Conservation (phyloP, 176 grass and related monocot genomes). For the Musa schizocarpa region DNA sequence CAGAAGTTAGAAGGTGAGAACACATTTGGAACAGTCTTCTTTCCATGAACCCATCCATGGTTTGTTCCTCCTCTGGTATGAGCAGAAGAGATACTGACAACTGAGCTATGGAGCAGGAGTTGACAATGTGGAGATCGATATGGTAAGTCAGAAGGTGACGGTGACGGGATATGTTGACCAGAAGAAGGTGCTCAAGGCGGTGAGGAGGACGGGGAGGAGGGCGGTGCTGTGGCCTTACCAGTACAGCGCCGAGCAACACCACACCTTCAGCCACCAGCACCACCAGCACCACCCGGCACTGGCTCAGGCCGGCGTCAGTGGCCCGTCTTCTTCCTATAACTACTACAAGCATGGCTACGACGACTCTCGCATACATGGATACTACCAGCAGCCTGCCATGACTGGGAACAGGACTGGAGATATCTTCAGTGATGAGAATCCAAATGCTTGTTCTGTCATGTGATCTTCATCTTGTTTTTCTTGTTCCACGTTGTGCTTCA, state of each 20-base stretch:
- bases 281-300: constrained; percentile 39
- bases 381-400: constrained; percentile 17
- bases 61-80: too few species aligned
- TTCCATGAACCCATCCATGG: background rate
- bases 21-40: background rate
- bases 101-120: constrained; percentile 25
- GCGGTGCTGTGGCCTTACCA: constrained; percentile 80
- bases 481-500: too few species aligned
- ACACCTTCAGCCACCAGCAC: constrained; percentile 23
- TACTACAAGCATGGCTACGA: constrained; percentile 89
- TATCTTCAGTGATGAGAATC: constrained; percentile 82
- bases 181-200: constrained; percentile 88
- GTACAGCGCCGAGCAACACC: constrained; percentile 17
- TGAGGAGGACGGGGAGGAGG: constrained; percentile 55
- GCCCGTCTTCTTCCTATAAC: constrained; percentile 60
- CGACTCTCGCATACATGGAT: constrained; percentile 46
- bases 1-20: constrained; percentile 44
- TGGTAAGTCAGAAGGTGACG: constrained; percentile 79
- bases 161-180: constrained; percentile 72
- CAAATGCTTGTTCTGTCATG: constrained; percentile 61
- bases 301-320: constrained; percentile 4
- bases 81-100: too few species aligned
- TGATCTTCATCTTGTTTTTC: constrained; percentile 8
- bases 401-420: constrained; percentile 42
- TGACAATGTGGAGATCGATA: constrained; percentile 68